Evolutionary conservation across 1,284 basidiomycete genomes (phyloP).

Genomic region (Taiwanofungus camphoratus): DNA sequence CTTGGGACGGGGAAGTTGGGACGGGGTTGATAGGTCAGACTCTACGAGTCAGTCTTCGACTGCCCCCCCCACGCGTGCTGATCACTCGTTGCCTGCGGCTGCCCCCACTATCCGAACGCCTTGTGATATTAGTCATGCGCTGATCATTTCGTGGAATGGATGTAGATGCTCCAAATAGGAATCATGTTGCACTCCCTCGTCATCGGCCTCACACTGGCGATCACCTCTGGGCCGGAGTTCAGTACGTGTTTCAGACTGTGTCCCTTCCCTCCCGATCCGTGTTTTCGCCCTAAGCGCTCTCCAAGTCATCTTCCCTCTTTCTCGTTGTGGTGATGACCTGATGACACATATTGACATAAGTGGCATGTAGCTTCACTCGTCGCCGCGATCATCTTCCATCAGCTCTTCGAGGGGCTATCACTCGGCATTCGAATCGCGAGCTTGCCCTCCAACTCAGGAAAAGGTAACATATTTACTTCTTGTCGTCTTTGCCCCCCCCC

Average conservation of each 20-base stretch:
- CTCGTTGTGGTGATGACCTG: background rate
- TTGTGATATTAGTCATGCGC: too few relatives aligned
- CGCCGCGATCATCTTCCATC: conserved; percentile 72
- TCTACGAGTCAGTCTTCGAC: too few relatives aligned
- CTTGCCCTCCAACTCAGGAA: conserved; percentile 51
- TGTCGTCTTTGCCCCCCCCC: too few relatives aligned
- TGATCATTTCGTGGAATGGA: background rate
- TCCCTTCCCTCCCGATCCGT: background rate
- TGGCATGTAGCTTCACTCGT: conserved; percentile 53
- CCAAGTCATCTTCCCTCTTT: conserved; percentile 2
- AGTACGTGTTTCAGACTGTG: conserved; percentile 37
- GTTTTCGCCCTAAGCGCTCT: background rate
- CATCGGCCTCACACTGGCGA: conserved; percentile 66
- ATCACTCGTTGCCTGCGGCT: too few relatives aligned
- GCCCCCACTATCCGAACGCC: too few relatives aligned
- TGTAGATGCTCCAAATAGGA: conserved; percentile 66
- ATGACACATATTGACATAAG: conserved; percentile 4
- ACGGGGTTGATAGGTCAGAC: too few relatives aligned
- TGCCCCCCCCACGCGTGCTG: too few relatives aligned
- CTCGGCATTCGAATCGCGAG: conserved; percentile 71
- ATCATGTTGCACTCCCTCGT: conserved; percentile 83
- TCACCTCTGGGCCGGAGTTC: conserved; percentile 64
- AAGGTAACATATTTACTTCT: too few relatives aligned
- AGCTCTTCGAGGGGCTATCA: conserved; percentile 75
- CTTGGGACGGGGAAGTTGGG: background rate